Evolutionary conservation across 345 rosid species (phyloP), one percentile per base, ranked within the genome.

Genomic region (Iberis pinnata): DNA sequence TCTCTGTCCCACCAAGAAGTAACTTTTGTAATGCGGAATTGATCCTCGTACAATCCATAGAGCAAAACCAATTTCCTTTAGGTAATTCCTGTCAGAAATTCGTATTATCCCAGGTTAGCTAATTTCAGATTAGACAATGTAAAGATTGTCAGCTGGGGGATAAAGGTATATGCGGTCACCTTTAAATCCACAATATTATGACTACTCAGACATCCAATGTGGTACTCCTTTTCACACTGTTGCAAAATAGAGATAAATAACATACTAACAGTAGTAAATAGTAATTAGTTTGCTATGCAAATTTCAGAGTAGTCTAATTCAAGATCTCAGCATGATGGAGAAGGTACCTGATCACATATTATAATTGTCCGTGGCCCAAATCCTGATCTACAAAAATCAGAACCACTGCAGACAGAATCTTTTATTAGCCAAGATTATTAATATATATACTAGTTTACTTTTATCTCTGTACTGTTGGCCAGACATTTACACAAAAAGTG

Each of bases 361-460:
- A 92, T 72, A 39, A 92, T 80, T 54, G 95, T 92, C 29, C 97
- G 86, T 31, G 97, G 95, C 67, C 97, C 97, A 69, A 92, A 92
- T 59, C 97, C 97, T 25, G 88, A 80, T 73, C 74, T 76, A 73
- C 81, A 78, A 70, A 88, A 93, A 76, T 93, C 97, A 69, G 77
- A 80, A 41, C 76, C 80, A 67, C 95, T 93, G 82, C 15, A 12
- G 45, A 67, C 43, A 53, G 31, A 38, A 63, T n/a, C n/a, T n/a
- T 18, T 26, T 42, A 25, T 60, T 18, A 53, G 66, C 32, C 32
- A 60, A 29, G 45, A 53, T 9, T 25, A 16, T 29, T 18, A 25
- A 58, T 20, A 43, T 57, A 55, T n/a, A 33, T n/a, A 55, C 49
- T 9, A 18, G 12, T 42, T 46, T 22, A 16, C 12, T 55, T 39